phyloP scores from a whole-genome alignment of 148 eudicot species.

The Arbutus unedo region DNA sequence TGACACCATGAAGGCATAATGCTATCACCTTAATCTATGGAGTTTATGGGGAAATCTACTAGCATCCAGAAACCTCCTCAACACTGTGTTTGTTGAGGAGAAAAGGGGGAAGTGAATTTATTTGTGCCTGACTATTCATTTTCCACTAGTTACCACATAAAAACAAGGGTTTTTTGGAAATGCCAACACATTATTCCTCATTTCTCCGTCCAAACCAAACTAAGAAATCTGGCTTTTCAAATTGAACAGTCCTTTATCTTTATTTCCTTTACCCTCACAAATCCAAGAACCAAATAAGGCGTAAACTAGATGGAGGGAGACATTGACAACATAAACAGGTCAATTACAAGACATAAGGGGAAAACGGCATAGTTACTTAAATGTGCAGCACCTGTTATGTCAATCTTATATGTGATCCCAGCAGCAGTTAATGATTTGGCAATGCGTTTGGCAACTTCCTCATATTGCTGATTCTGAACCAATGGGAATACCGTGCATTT shows the following conservation, averaged over 20 bases:
- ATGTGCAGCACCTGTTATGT: slow-evolving; percentile 68
- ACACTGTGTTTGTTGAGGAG: neutral
- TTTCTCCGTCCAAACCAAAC: neutral
- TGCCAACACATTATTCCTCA: neutral
- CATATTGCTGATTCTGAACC: slow-evolving; percentile 73
- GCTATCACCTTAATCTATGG: neutral
- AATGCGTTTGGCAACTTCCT: slow-evolving; percentile 70
- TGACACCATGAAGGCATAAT: slow-evolving; percentile 41
- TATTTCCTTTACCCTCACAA: no score
- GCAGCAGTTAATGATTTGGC: slow-evolving; percentile 58
- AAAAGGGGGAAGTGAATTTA: neutral
- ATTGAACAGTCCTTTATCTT: neutral
- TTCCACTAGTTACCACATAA: neutral
- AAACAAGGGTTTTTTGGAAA: neutral
- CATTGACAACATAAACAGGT: no score
- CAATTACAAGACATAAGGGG: no score
- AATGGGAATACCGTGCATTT: slow-evolving; percentile 91
- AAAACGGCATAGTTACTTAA: no score
- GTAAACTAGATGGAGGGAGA: no score
- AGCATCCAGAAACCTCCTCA: neutral
- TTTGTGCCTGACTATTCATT: neutral
- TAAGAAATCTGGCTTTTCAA: neutral
- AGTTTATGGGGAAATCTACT: neutral
- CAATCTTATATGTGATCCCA: slow-evolving; percentile 81
- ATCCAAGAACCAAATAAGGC: no score